Base-by-base conservation (phyloP, 306 rosid genomes). In the Fragaria vesca region DNA sequence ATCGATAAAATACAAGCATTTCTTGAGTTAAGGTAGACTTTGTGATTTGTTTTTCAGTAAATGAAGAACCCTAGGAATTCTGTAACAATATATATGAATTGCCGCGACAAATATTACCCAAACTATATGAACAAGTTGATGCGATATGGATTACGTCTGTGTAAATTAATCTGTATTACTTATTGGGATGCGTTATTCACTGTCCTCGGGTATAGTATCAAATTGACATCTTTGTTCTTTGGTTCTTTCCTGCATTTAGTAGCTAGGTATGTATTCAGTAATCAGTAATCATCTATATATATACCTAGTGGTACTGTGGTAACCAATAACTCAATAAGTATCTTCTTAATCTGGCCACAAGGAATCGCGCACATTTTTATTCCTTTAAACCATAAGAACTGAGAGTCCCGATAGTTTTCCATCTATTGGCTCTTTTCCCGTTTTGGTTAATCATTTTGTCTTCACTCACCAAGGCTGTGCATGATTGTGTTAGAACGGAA, bases 311-410 rank as follows among this genome's bases (percentile, higher is more conserved):
- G 26, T 24, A 24, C 26, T 24, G 45, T 42, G 24, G 48, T 11
- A 5, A 52, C 63, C 32, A 72, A 2, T 10, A 60, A 20, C 21
- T 51, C 57, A 17, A 18, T 34, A 52, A 20, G 76, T 51, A 32
- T 54, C 32, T 72, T 72, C 16, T 73, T 73, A 55, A 54, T 21
- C 34, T 21, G 51, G 50, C 50, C 24, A 55, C 34, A 6, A n/a
- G 76, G 67, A 46, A 73, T 55, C 76, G 18, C 26, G 21, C 4
- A 71, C 46, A 71, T 26, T 26, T 48, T 71, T 62, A 16, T 63
- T 32, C 52, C 50, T 6, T 60, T 12, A 12, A 24, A 21, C 68
- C 26, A 73, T 38, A 40, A 40, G 36, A 54, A 54, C 9, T 15
- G 66, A 55, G 58, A 73, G 76, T 55, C 68, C 26, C 26, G 21